Evolutionary conservation across 768 basidiomycete genomes (phyloP), one percentile per base, ranked within the genome.

Genomic region (Naganishia randhawae): DNA sequence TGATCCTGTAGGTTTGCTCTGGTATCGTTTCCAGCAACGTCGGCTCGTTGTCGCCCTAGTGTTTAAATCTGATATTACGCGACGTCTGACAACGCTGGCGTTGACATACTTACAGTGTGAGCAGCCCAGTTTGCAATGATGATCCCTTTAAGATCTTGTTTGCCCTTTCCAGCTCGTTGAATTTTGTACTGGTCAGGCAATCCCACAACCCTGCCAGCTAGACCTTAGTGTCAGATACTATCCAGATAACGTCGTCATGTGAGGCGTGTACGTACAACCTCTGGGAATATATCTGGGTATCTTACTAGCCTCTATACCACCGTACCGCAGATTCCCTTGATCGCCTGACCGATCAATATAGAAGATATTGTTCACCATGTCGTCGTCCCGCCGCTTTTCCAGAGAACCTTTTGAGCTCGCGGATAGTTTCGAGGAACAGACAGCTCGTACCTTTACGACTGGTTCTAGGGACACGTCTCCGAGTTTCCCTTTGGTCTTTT

Each of bases 331-430:
- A 32, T 55, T 66, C 25, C 45, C 53, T 27, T 55, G 39, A 50
- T 69, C 69, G 3, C 69, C 69, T 9, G 35, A 42, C 16, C 63
- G 52, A 53, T 69, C 68, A 25, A 45, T 39, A 31, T 69, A 69
- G 48, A 50, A 69, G 14, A 35, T n/a, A 4, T 69, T 63, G 19
- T 51, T 37, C 16, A 35, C 22, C 48, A 17, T 16, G 48, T 25
- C 29, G 27, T 19, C 27, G n/a, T 50, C 31, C 22, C 50, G n/a
- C n/a, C 25, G 35, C 41, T 37, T 22, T 22, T 45, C 7, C 14
- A 19, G 16, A 11, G 17, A 19, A 19, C 7, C 3, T 39, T n/a
- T n/a, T 48, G 11, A 48, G 45, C 2, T n/a, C 2, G 50, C 5
- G 29, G 2, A 37, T 65, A 0, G 8, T 8, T 52, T n/a, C 10